Percentiles rank a stretch among this genome's conserved stretches.
These are phyloP conservation scores for Boletus rubropictus DNA, from an alignment of 768 basidiomycete genomes.

Conservation along the genomic window DNA sequence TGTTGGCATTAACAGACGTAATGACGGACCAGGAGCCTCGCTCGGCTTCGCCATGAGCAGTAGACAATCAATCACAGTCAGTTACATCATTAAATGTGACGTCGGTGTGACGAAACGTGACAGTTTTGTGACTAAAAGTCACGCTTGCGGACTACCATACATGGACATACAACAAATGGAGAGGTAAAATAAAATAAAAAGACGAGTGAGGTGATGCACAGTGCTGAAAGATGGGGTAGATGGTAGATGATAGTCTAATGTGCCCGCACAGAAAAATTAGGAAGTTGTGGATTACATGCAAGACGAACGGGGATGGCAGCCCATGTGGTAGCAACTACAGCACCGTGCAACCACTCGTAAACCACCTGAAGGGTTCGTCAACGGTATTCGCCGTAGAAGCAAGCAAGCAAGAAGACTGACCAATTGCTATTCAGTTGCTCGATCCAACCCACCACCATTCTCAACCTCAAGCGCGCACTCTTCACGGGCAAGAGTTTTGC, in stretches of 20 bases:
- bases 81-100: slow-evolving; percentile 6
- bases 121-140: slow-evolving; percentile 8
- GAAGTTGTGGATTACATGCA: slow-evolving; percentile 11
- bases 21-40: slow-evolving; percentile 1
- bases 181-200: not conserved
- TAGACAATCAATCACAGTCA: not conserved
- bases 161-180: not conserved
- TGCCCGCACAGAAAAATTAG: slow-evolving; percentile 3
- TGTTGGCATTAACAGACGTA: slow-evolving; percentile 31
- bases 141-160: slow-evolving; percentile 1
- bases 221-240: slow-evolving; percentile 15
- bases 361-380: slow-evolving; percentile 53
- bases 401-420: slow-evolving; percentile 29
- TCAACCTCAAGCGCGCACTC: slow-evolving; percentile 69
- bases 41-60: slow-evolving; percentile 16
- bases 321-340: slow-evolving; percentile 32
- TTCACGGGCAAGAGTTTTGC: slow-evolving; percentile 80
- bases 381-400: slow-evolving; percentile 14
- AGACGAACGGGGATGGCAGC: slow-evolving; percentile 1
- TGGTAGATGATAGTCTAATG: slow-evolving; percentile 10
- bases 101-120: slow-evolving; percentile 10
- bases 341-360: slow-evolving; percentile 63
- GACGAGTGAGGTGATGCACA: slow-evolving; percentile 12
- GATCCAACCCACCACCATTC: slow-evolving; percentile 92
- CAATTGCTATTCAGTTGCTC: slow-evolving; percentile 63